Evolutionary conservation across 768 basidiomycete species (phyloP).

Genomic region (Crassisporium funariophilum): DNA sequence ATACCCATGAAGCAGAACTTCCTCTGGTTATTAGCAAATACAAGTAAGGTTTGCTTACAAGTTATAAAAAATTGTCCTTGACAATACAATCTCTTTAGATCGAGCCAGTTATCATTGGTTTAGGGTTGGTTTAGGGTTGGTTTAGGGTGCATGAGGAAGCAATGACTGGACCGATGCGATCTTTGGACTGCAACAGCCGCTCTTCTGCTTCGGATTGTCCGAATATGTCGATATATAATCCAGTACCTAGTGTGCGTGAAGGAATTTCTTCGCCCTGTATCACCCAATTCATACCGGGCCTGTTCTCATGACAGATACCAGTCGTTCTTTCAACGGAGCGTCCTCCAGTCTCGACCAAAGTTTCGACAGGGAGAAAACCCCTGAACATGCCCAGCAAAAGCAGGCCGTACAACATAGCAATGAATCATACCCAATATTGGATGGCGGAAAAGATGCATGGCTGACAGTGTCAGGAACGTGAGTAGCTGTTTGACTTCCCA

Average conservation of each 20-base stretch:
- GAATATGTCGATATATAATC: constrained; percentile 11
- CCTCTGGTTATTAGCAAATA: no score
- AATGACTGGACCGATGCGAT: constrained; percentile 17
- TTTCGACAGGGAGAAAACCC: constrained; percentile 11
- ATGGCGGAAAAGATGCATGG: constrained; percentile 42
- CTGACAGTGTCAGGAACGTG: constrained; percentile 47
- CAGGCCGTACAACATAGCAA: not conserved
- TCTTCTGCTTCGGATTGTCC: constrained; percentile 23
- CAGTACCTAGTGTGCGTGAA: not conserved
- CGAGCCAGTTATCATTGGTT: no score
- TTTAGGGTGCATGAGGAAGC: constrained; percentile 16
- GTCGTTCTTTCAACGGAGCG: constrained; percentile 9
- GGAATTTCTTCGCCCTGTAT: not conserved
- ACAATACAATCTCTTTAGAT: not conserved
- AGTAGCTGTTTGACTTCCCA: constrained; percentile 18
- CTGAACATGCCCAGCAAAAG: not conserved
- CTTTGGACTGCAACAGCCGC: constrained; percentile 16
- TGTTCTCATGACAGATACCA: constrained; percentile 13
- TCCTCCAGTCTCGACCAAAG: constrained; percentile 8
- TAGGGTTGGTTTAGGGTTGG: no score
- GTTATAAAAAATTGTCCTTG: not conserved
- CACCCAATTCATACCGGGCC: not conserved
- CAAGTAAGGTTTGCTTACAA: no score
- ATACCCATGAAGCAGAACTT: no score
- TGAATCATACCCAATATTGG: constrained; percentile 5